Conservation (phyloP, 1,284 basidiomycete species). For the Trametes polyzona region DNA sequence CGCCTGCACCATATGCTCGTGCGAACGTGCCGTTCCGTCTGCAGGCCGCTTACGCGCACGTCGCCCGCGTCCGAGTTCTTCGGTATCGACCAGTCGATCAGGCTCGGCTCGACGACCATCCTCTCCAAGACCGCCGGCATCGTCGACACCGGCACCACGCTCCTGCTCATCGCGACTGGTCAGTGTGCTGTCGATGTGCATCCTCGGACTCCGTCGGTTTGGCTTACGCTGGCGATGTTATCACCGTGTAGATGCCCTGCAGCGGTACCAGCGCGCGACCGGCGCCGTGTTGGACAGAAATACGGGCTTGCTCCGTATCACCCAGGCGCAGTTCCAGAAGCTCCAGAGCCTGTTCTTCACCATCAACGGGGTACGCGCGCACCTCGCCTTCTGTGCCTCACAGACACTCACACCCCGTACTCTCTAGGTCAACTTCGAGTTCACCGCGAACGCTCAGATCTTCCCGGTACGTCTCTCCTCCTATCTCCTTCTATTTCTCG, state of each 20-base stretch:
- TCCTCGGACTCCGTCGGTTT: no score
- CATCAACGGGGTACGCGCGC: conserved; percentile 29
- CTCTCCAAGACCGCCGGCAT: conserved; percentile 30
- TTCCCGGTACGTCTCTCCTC: conserved; percentile 49
- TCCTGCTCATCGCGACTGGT: conserved; percentile 42
- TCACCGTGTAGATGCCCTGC: conserved; percentile 26
- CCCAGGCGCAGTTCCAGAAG: conserved; percentile 26
- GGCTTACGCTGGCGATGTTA: neutral
- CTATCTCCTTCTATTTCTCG: no score
- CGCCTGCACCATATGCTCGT: neutral
- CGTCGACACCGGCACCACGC: conserved; percentile 35
- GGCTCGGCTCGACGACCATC: conserved; percentile 29
- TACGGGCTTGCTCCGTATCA: conserved; percentile 34
- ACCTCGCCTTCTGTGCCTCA: neutral
- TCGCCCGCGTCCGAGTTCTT: conserved; percentile 41
- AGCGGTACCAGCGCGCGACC: conserved; percentile 29
- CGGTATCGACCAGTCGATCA: conserved; percentile 32
- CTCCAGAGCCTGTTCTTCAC: conserved; percentile 35
- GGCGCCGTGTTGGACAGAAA: conserved; percentile 29
- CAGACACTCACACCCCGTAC: neutral
- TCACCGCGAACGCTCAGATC: conserved; percentile 59
- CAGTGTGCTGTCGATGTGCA: neutral
- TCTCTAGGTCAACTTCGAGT: conserved; percentile 36
- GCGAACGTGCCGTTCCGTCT: neutral
- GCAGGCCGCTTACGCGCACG: conserved; percentile 32